Evolutionary conservation across 805 yeast species (phyloP), one percentile per base, ranked within the genome.

Genomic region (Yamadazyma phyllophila): DNA sequence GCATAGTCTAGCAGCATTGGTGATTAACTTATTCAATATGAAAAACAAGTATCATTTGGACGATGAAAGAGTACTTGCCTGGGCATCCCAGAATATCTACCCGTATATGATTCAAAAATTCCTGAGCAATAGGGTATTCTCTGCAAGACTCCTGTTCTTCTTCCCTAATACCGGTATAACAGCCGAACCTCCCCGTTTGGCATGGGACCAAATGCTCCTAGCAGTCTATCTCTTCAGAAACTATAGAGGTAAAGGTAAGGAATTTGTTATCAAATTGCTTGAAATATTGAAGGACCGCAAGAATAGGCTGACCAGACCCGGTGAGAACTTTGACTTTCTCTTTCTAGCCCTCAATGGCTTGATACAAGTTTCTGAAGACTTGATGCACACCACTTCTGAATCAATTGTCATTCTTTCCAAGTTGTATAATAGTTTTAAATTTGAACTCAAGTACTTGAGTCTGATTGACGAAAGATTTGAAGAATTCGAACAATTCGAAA

Each of bases 201-300:
- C 41, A 20, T 49, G 53, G 53, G 53, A 49, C 4, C 14, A 2
- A 16, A 14, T 46, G 8, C 26, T 49, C 13, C 13, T 44, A 15
- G 26, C 14, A 1, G 38, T 26, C 8, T 49, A 46, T 26, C 13
- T 27, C n/a, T 6, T 26, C 7, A 39, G 34, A 5, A 38, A 40
- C 15, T 49, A 39, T 27, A 9, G 3, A 7, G 27, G 37, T 13
- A 35, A 13, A 20, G 40, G 36, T 4, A 39, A 31, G 11, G 48
- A 44, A n/a, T 49, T 41, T 29, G 6, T 45, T 3, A n/a, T 42
- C 15, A 40, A 33, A 7, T 44, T 35, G 20, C 30, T 50, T 24
- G 51, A 36, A 3, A 17, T 35, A 15, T 17, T 38, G 13, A n/a
- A 32, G 4, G 36, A 30, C 12, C 37, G 47, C 5, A 44, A 35